Evolutionary conservation across 371 early-diverging fungal genomes (phyloP), one percentile per base, ranked within the genome.

Genomic region (Conidiobolus incongruus): DNA sequence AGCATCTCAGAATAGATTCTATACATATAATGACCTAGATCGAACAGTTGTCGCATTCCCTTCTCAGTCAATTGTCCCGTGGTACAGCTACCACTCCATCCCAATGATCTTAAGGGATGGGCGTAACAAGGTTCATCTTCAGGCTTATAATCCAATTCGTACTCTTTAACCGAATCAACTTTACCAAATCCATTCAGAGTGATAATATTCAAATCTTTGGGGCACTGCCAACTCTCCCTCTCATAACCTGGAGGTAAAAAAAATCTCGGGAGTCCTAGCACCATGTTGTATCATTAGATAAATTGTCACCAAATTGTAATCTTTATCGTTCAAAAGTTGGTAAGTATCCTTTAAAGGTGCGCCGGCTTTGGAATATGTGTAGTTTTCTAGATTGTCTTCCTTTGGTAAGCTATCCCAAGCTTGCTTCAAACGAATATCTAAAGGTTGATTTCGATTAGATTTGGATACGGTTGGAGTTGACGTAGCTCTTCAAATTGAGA

Each of bases 211-310:
- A 20, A 28, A 4, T 32, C 40, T 13, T 20, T 38, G 10, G 23
- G 23, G 16, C 29, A 32, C 26, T 44, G 20, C 49, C 37, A 35
- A 12, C 34, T 22, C 15, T 23, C 34, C 4, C 10, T 37, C 21
- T 39, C 40, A 3, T 34, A 20, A 4, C 31, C 45, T 6, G 30
- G 31, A 2, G 35, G 36, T 13, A n/a, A 38, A 23, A 23, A 22
- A 21, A 12, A 21, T 42, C 4, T 20, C 28, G 4, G 51, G 46
- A 2, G 45, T 35, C 11, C 51, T 23, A 43, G 46, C 51, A 3
- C 51, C 51, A 38, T 50, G 51, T n/a, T 47, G 46, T 16, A 26
- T 36, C 8, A 50, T 19, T 4, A 46, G 20, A 30, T 41, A 29
- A 19, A 35, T 20, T 19, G 36, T 16, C 7, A 35, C 4, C 19